Evolutionary conservation across 169 alveolate genomes (phyloP), one percentile per base, ranked within the genome.

Genomic region (Eimeria praecox): DNA sequence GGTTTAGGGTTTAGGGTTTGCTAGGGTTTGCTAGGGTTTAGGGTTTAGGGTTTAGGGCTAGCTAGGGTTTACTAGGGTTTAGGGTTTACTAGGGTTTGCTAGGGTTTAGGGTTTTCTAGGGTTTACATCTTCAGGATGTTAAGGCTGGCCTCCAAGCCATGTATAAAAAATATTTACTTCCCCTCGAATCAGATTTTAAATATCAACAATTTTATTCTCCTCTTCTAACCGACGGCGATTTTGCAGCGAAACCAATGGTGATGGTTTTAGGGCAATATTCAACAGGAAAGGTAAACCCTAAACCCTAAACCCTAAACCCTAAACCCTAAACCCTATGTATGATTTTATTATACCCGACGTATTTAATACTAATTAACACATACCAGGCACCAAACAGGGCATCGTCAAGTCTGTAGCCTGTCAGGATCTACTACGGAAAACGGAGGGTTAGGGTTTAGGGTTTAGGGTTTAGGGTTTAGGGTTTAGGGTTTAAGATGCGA

Each of bases 211-310:
- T 24, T 22, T 44, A 33, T 35, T 44, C 22, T 12, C 1, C 66
- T 40, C 66, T 27, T 14, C 59, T 49, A 12, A 83, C 98, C 6
- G 97, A 96, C 54, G 98, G 97, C 0, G 97, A 97, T 73, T 97
- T 97, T 92, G 95, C 97, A 44, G 97, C 97, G 30, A 96, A 96
- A 59, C 98, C 98, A 35, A 96, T 97, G 98, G 96, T 97, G 27
- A 78, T 97, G 96, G 94, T 97, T 46, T 64, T 97, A 40, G 98
- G 98, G 42, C 97, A 96, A 95, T 97, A 97, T 95, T 94, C 97
- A 75, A 97, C 98, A 30, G 98, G 98, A 30, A 97, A 97, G 94
- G 96, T 83, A 69, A 66, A 33, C 92, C 59, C 49, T 56, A 49
- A 54, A 85, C 46, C 73, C 92, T 35, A 30, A 14, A 42, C 71